These are phyloP conservation scores for Ilyonectria sp. DNA, from an alignment of 2,329 filamentous ascomycete species.

Conservation along the genomic window DNA sequence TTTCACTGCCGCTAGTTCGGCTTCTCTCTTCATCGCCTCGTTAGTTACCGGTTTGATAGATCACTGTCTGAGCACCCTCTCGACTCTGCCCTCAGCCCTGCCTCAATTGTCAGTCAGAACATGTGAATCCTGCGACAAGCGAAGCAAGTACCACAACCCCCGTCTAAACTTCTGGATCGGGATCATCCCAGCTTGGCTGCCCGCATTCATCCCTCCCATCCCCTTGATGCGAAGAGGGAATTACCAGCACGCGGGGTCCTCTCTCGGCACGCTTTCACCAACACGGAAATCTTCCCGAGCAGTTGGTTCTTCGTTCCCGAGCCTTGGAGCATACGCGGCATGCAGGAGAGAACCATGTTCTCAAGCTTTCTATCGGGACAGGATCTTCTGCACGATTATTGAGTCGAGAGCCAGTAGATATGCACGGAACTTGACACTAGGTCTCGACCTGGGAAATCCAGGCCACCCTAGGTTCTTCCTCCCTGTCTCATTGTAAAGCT, in stretches of 20 bases:
- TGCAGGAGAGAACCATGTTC: background rate
- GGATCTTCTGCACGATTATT: slow-evolving; percentile 10
- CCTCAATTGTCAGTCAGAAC: background rate
- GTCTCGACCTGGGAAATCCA: background rate
- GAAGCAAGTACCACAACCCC: background rate
- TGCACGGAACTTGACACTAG: slow-evolving; percentile 8
- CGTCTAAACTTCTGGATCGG: background rate
- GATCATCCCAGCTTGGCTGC: background rate
- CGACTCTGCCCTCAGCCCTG: background rate
- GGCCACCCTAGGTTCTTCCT: background rate
- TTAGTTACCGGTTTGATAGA: background rate
- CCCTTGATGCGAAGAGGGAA: background rate
- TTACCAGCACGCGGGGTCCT: background rate
- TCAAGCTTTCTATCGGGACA: background rate
- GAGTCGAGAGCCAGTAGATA: slow-evolving; percentile 6
- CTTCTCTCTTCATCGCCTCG: background rate
- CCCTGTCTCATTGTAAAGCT: slow-evolving; percentile 17
- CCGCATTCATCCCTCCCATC: background rate
- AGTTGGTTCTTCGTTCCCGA: slow-evolving; percentile 15
- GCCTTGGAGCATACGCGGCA: background rate
- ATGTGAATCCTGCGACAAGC: background rate
- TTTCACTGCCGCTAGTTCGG: background rate
- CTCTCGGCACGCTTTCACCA: slow-evolving; percentile 20
- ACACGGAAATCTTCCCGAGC: background rate
- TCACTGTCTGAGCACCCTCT: background rate